Percentiles rank a stretch among this genome's conserved stretches.
Evolutionary conservation across 768 basidiomycete genomes (phyloP).

Genomic region (Pleurotus djamor): DNA sequence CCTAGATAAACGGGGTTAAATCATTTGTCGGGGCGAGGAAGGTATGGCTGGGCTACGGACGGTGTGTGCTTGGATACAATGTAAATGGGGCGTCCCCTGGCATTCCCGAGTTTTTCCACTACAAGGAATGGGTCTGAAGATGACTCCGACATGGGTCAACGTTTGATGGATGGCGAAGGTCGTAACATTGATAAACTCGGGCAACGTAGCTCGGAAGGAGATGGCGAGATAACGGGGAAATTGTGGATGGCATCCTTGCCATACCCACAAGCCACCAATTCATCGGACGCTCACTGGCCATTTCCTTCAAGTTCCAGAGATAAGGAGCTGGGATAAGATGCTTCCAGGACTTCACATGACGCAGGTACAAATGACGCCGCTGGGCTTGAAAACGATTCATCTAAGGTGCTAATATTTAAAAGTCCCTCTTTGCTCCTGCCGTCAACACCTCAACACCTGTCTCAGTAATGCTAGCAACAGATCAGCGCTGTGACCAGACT

Average conservation of each 20-base stretch:
- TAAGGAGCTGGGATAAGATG: conserved; percentile 3
- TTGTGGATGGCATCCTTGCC: background rate
- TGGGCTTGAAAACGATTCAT: background rate
- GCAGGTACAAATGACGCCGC: conserved; percentile 2
- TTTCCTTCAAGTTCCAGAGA: conserved; percentile 1
- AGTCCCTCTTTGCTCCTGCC: conserved; percentile 30
- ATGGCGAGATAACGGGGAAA: conserved; percentile 8
- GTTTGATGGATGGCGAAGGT: background rate
- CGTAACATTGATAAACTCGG: background rate
- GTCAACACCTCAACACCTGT: conserved; percentile 89
- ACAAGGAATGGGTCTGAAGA: conserved; percentile 5
- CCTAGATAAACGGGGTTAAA: background rate
- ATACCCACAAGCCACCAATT: background rate
- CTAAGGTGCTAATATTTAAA: background rate
- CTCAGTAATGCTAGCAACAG: conserved; percentile 72
- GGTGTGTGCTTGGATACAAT: conserved; percentile 5
- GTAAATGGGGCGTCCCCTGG: conserved; percentile 6
- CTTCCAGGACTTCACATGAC: conserved; percentile 4
- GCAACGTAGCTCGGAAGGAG: conserved; percentile 5
- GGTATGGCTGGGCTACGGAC: conserved; percentile 1
- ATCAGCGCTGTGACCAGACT: conserved; percentile 7
- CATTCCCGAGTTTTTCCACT: conserved; percentile 5
- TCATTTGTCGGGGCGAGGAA: background rate
- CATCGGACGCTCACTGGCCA: background rate
- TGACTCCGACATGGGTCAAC: conserved; percentile 7